Evolutionary conservation across 2,329 filamentous ascomycete species (phyloP).

Genomic region (Aspergillus fumigatiaffinis): DNA sequence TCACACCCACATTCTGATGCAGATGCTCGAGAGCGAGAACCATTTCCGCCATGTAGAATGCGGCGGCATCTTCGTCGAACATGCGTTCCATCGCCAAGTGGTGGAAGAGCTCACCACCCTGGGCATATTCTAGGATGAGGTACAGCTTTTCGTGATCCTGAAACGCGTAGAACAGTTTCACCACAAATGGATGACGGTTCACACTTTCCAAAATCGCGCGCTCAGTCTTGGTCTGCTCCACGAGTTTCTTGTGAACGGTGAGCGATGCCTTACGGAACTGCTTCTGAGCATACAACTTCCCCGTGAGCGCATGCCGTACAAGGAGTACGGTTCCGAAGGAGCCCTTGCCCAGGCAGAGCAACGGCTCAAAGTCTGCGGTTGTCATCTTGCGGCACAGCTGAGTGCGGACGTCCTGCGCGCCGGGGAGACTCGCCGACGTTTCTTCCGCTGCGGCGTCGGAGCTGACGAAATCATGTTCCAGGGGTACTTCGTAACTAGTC

Average conservation of each 20-base stretch:
- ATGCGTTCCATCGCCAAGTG: constrained; percentile 91
- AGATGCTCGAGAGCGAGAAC: constrained; percentile 89
- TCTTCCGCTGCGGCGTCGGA: constrained; percentile 43
- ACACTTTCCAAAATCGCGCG: constrained; percentile 91
- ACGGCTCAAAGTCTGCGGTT: constrained; percentile 80
- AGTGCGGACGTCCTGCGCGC: constrained; percentile 53
- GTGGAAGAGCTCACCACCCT: constrained; percentile 95
- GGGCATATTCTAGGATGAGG: constrained; percentile 93
- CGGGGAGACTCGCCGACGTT: constrained; percentile 39
- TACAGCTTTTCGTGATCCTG: constrained; percentile 98
- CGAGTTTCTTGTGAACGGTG: constrained; percentile 88
- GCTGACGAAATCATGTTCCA: constrained; percentile 82
- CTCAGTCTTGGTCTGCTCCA: constrained; percentile 97
- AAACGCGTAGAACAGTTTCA: constrained; percentile 97
- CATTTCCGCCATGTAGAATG: constrained; percentile 99
- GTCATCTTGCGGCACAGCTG: constrained; percentile 75
- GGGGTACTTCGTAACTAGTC: constrained; percentile 78
- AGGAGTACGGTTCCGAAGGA: constrained; percentile 93
- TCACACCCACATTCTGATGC: constrained; percentile 84
- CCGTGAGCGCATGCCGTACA: constrained; percentile 83
- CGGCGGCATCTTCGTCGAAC: constrained; percentile 83
- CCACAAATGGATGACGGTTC: constrained; percentile 94
- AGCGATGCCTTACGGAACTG: constrained; percentile 97
- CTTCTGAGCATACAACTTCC: constrained; percentile 92
- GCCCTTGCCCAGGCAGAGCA: constrained; percentile 92